Percentiles rank a stretch among this genome's conserved stretches.
phyloP scores from a whole-genome alignment of 768 basidiomycete species.

The Agaricus subrufescens region DNA sequence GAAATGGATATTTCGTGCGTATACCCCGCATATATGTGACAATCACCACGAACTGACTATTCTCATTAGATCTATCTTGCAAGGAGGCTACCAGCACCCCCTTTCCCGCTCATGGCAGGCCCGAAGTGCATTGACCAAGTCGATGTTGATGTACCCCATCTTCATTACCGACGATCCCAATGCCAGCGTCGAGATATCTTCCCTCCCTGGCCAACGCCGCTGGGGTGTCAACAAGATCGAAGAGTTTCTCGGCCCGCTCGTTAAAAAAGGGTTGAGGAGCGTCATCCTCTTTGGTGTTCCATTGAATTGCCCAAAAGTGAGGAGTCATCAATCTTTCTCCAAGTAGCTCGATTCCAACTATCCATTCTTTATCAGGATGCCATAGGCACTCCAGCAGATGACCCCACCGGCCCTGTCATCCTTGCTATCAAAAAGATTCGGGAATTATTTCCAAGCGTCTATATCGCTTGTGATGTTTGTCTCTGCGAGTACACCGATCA shows the following conservation, averaged over 20 bases:
- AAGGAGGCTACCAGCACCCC: constrained; percentile 94
- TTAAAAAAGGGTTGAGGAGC: constrained; percentile 84
- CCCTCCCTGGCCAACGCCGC: constrained; percentile 81
- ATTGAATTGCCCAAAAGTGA: constrained; percentile 70
- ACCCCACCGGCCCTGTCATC: constrained; percentile 87
- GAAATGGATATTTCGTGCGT: constrained; percentile 23
- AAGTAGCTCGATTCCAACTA: background rate
- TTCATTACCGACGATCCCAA: constrained; percentile 95
- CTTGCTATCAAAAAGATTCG: constrained; percentile 81
- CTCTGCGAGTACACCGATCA: constrained; percentile 99
- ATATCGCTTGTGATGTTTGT: constrained; percentile 94
- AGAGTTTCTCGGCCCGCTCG: constrained; percentile 79
- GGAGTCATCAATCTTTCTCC: constrained; percentile 5
- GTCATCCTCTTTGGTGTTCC: constrained; percentile 97
- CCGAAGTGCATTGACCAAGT: constrained; percentile 72
- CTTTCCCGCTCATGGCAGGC: constrained; percentile 86
- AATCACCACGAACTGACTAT: background rate
- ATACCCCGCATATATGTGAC: background rate
- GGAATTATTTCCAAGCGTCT: constrained; percentile 72
- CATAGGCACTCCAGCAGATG: constrained; percentile 85
- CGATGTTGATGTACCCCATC: constrained; percentile 99
- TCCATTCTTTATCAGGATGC: constrained; percentile 52
- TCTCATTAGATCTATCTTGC: constrained; percentile 59
- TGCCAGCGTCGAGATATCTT: constrained; percentile 69
- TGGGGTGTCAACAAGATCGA: constrained; percentile 97